Conservation (phyloP, 208 protist genomes). For the Acanthamoeba polyphaga region DNA sequence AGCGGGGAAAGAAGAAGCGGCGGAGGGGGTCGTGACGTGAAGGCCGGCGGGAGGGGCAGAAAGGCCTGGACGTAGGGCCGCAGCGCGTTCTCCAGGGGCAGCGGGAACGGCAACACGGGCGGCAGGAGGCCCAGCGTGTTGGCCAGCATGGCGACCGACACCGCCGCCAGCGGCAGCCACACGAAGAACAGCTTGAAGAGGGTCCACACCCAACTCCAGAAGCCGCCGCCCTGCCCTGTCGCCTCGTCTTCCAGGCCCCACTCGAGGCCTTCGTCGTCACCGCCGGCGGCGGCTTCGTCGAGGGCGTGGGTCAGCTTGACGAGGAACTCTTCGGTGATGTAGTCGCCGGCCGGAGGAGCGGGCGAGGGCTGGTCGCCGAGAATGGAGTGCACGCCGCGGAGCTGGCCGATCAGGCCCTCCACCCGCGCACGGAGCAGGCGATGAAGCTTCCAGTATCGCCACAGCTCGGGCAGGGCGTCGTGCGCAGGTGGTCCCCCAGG, state of each 20-base stretch:
- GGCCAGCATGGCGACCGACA: not conserved
- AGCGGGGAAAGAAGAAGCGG: no score
- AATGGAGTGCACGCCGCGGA: not conserved
- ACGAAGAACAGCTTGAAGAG: not conserved
- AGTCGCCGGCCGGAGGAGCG: not conserved
- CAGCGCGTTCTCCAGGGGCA: not conserved
- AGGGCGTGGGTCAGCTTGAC: not conserved
- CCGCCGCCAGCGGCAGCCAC: not conserved
- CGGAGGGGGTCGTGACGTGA: not conserved
- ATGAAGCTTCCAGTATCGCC: conserved; percentile 29
- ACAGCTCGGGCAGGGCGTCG: not conserved
- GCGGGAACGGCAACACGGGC: not conserved
- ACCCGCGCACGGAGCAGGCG: not conserved
- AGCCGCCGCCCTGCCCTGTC: not conserved
- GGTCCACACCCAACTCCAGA: not conserved
- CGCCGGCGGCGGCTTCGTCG: not conserved
- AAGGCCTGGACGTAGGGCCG: conserved; percentile 1
- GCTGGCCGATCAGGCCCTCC: not conserved
- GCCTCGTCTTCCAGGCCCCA: not conserved
- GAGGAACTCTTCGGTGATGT: not conserved
- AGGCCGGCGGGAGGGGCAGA: not conserved
- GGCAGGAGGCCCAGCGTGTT: not conserved
- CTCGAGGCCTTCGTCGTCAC: not conserved
- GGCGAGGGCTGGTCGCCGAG: not conserved
- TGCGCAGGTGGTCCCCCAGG: not conserved